phyloP scores from a whole-genome alignment of 2,329 filamentous ascomycete species.

The Rutstroemia sp. region DNA sequence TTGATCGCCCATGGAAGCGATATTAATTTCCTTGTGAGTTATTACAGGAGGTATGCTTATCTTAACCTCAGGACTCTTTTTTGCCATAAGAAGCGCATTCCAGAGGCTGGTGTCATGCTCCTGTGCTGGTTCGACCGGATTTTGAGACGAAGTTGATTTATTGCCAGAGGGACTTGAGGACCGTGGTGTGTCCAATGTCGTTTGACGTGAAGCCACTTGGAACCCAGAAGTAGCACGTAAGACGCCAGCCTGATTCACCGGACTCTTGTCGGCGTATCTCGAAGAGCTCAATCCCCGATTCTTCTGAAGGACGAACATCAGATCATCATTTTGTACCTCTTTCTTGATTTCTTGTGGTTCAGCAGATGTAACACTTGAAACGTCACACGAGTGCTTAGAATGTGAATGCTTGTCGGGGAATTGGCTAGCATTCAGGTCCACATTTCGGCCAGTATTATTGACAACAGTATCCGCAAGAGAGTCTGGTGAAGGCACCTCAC shows the following conservation, averaged over 20 bases:
- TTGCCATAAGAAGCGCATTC: not conserved
- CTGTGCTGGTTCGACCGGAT: not conserved
- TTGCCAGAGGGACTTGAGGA: not conserved
- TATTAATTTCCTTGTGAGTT: too few relatives aligned
- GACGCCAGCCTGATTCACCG: not conserved
- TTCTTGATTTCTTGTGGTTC: not conserved
- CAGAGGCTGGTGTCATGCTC: not conserved
- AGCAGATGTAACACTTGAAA: not conserved
- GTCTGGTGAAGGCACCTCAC: too few relatives aligned
- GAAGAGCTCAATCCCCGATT: conserved; percentile 1
- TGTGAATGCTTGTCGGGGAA: not conserved
- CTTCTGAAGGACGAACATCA: not conserved
- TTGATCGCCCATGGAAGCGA: not conserved
- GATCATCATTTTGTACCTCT: not conserved
- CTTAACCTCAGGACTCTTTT: not conserved
- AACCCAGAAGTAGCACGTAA: not conserved
- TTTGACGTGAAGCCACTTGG: not conserved
- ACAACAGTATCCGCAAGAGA: too few relatives aligned
- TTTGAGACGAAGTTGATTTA: not conserved
- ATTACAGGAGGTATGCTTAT: not conserved
- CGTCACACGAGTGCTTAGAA: not conserved
- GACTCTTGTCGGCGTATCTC: not conserved
- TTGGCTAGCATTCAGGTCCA: not conserved
- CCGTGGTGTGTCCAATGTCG: not conserved
- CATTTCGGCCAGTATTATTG: too few relatives aligned